These are phyloP conservation scores for Cytospora piceae DNA, from an alignment of 2,329 filamentous ascomycete genomes.

Conservation along the genomic window DNA sequence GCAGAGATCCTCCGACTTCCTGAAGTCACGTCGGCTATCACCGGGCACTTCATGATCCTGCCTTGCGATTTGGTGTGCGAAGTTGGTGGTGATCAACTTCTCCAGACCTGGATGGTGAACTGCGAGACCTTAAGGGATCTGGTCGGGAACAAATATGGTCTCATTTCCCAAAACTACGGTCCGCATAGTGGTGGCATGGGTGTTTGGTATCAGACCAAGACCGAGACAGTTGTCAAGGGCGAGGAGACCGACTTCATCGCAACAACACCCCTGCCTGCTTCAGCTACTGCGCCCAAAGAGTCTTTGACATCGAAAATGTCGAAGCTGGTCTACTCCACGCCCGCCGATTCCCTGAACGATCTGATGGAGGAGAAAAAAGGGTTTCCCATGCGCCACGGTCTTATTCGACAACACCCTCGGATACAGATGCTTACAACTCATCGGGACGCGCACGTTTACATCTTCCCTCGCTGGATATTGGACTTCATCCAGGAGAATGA, in stretches of 20 bases:
- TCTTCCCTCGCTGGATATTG: constrained; percentile 90
- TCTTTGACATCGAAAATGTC: constrained; percentile 71
- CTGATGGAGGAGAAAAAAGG: constrained; percentile 74
- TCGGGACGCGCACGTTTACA: constrained; percentile 91
- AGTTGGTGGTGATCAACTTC: constrained; percentile 76
- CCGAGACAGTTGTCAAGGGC: constrained; percentile 75
- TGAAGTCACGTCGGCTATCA: constrained; percentile 78
- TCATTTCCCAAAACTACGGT: constrained; percentile 39
- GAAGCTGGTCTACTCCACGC: constrained; percentile 83
- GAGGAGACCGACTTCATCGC: constrained; percentile 94
- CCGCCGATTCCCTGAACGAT: constrained; percentile 87
- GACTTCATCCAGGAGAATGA: constrained; percentile 81
- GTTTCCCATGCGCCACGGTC: constrained; percentile 73
- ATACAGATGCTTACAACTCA: constrained; percentile 82
- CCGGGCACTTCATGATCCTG: constrained; percentile 84
- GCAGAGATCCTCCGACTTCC: constrained; percentile 85
- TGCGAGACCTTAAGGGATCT: constrained; percentile 70
- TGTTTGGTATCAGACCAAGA: constrained; percentile 88
- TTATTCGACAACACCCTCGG: constrained; percentile 74
- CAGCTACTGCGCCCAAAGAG: constrained; percentile 62
- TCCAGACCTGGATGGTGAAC: constrained; percentile 92
- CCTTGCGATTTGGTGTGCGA: constrained; percentile 95
- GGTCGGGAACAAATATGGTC: constrained; percentile 51
- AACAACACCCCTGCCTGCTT: constrained; percentile 67
- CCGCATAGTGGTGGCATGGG: constrained; percentile 74